Evolutionary conservation across 2,329 filamentous ascomycete genomes (phyloP), one percentile per base, ranked within the genome.

Genomic region (Calonectria pseudoturangicola): DNA sequence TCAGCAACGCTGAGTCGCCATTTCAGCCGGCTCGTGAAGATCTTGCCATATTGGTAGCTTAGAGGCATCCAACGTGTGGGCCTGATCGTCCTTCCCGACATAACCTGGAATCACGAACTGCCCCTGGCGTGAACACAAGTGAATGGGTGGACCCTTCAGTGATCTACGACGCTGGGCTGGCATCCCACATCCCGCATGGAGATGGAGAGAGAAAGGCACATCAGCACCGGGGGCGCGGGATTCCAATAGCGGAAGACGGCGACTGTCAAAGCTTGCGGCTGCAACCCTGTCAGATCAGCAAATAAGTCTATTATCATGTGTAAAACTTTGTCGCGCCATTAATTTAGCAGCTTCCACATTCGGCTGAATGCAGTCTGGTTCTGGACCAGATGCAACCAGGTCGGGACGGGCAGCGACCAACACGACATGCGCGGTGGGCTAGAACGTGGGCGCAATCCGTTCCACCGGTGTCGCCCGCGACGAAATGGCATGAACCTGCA

Each of bases 341-440:
- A 10, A 16, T 25, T 28, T 41, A 10, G 33, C 54, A 60, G 54
- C 54, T 60, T 60, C 54, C 54, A 60, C 54, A 60, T 60, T 60
- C 7, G 54, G 54, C 54, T 18, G 33, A 28, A n/a, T 41, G 54
- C 36, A 60, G 33, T 36, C 39, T 39, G 54, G 33, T 43, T 60
- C 54, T 41, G 33, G 33, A 39, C 54, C 10, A 41, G 28, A 15
- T 18, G 54, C 12, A 4, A n/a, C 33, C 54, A 21, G 36, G 33
- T 58, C n/a, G 39, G 54, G 36, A 28, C 21, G n/a, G 36, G 13
- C 21, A 27, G 18, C 10, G 33, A 41, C 54, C 54, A 60, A 58
- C 33, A 41, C 54, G 25, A 25, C 33, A 16, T 6, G 16, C n/a
- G 18, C 21, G 2, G 54, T 18, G 4, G 54, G 39, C 21, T 12